phyloP scores from a whole-genome alignment of 2,329 filamentous ascomycete genomes.

The Xylariaceae sp. region DNA sequence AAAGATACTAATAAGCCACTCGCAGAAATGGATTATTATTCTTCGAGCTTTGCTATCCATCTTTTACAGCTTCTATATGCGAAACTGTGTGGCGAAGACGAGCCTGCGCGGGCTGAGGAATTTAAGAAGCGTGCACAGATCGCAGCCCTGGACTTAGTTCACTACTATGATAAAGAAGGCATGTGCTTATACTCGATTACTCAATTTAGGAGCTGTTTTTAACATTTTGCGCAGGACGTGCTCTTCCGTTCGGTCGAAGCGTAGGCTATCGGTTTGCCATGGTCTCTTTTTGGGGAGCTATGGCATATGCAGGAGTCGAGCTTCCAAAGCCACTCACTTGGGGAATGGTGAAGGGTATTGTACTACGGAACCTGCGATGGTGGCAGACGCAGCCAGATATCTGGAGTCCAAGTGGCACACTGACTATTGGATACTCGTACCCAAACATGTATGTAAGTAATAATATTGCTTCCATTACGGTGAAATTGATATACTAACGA shows the following conservation, averaged over 20 bases:
- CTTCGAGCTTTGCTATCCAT: constrained; percentile 81
- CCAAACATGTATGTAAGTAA: constrained; percentile 72
- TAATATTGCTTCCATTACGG: not conserved
- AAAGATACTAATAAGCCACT: constrained; percentile 12
- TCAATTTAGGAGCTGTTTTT: constrained; percentile 2
- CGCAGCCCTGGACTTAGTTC: constrained; percentile 72
- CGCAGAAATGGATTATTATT: constrained; percentile 82
- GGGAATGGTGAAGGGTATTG: constrained; percentile 79
- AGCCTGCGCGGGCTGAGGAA: constrained; percentile 68
- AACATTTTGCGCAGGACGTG: constrained; percentile 51
- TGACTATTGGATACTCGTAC: constrained; percentile 79
- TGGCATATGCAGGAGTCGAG: constrained; percentile 77
- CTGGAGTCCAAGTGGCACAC: constrained; percentile 75
- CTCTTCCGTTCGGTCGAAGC: constrained; percentile 78
- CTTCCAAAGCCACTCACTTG: constrained; percentile 74
- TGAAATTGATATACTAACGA: constrained; percentile 14
- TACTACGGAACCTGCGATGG: constrained; percentile 77
- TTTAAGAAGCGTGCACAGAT: constrained; percentile 71
- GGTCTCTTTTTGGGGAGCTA: constrained; percentile 81
- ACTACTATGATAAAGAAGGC: constrained; percentile 76
- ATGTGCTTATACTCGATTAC: not conserved
- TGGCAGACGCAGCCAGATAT: constrained; percentile 79
- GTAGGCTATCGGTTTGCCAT: constrained; percentile 85
- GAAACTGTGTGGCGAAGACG: constrained; percentile 70
- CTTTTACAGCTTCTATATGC: constrained; percentile 79